Evolutionary conservation across 2,329 filamentous ascomycete species (phyloP).

Genomic region (Periglandula ipomoeae): DNA sequence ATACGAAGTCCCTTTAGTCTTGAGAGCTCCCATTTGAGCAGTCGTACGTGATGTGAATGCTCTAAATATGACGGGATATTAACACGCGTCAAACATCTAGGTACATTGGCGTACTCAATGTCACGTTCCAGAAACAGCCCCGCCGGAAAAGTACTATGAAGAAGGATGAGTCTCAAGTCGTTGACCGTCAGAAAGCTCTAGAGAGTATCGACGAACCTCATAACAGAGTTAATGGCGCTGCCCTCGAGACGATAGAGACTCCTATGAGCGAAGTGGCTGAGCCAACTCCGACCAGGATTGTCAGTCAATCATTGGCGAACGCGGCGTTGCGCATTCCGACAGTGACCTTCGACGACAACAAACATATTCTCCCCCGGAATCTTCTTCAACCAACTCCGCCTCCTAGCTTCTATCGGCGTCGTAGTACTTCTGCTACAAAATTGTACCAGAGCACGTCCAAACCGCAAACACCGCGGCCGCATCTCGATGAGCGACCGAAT

Average conservation of each 20-base stretch:
- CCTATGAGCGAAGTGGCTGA: slow-evolving; percentile 12
- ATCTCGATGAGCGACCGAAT: slow-evolving; percentile 48
- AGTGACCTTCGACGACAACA: slow-evolving; percentile 88
- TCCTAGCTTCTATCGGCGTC: slow-evolving; percentile 21
- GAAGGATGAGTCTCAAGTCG: slow-evolving; percentile 34
- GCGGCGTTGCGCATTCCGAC: slow-evolving; percentile 63
- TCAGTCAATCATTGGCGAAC: slow-evolving; percentile 69
- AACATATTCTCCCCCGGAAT: slow-evolving; percentile 82
- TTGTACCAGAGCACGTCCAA: slow-evolving; percentile 9
- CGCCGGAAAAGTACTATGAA: slow-evolving; percentile 53
- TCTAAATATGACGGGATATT: neutral
- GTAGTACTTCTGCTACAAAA: slow-evolving; percentile 23
- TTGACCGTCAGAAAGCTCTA: slow-evolving; percentile 27
- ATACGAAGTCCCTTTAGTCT: neutral
- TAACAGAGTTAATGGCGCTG: slow-evolving; percentile 4
- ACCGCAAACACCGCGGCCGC: slow-evolving; percentile 19
- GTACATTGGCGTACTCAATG: slow-evolving; percentile 95
- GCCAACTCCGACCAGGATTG: slow-evolving; percentile 29
- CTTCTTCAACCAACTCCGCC: slow-evolving; percentile 56
- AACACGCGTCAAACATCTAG: slow-evolving; percentile 33
- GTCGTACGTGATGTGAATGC: no score
- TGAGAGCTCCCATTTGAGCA: neutral
- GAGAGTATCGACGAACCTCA: slow-evolving; percentile 12
- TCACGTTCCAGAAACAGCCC: slow-evolving; percentile 80
- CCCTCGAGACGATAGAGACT: neutral